These are phyloP conservation scores for Pleurotus djamor DNA, from an alignment of 768 basidiomycete species.

Conservation along the genomic window DNA sequence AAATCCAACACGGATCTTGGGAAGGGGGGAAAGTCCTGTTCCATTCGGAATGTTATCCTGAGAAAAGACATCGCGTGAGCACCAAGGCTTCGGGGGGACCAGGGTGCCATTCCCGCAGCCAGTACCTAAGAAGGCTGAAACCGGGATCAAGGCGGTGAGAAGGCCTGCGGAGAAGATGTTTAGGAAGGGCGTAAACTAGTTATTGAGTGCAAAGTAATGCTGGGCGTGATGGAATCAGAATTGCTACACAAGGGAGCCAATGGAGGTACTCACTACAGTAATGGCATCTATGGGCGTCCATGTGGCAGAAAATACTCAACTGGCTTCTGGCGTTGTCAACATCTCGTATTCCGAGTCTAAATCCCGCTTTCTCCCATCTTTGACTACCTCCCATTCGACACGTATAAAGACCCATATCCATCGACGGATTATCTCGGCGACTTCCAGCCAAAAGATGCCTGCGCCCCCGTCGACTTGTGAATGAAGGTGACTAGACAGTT, in stretches of 20 bases:
- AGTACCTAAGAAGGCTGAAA: neutral
- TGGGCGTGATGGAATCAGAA: neutral
- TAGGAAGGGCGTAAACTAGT: neutral
- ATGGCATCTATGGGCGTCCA: neutral
- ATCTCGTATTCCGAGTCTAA: neutral
- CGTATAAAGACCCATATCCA: constrained; percentile 99
- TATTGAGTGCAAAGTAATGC: too few species aligned
- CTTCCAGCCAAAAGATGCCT: constrained; percentile 87
- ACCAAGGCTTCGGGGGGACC: neutral
- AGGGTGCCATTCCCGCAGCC: constrained; percentile 1
- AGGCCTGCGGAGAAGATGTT: neutral
- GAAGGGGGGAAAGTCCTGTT: neutral
- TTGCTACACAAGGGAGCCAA: neutral
- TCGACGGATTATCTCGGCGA: constrained; percentile 83
- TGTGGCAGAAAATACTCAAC: neutral
- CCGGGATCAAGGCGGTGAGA: constrained; percentile 2
- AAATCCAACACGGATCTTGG: constrained; percentile 3
- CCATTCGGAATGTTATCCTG: constrained; percentile 3
- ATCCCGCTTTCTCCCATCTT: constrained; percentile 23
- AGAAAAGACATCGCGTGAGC: neutral
- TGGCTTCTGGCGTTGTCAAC: constrained; percentile 13
- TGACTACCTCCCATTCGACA: constrained; percentile 94
- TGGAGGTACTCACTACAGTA: constrained; percentile 1
- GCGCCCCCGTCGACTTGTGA: constrained; percentile 72
- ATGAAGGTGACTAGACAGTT: constrained; percentile 85